These are phyloP conservation scores for Mucor lusitanicus DNA, from an alignment of 371 early-diverging fungal species.

Conservation along the genomic window DNA sequence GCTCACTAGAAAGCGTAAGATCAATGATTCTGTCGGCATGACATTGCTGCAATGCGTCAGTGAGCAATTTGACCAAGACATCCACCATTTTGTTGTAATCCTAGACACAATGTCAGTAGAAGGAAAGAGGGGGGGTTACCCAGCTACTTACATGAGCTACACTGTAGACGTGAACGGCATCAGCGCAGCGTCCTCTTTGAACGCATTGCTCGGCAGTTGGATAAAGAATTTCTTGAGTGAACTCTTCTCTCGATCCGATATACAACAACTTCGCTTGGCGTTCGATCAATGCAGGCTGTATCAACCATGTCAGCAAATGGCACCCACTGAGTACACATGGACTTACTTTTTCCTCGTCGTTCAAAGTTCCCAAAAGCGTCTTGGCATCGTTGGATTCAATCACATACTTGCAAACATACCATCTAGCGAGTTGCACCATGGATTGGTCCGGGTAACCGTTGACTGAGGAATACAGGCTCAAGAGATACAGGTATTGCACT, in stretches of 20 bases:
- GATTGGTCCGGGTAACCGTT: slow-evolving; percentile 32
- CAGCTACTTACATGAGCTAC: slow-evolving; percentile 31
- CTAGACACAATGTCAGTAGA: slow-evolving; percentile 5
- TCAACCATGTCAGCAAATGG: not conserved
- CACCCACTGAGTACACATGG: too few species aligned
- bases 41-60: slow-evolving; percentile 58
- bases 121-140: not conserved
- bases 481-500: slow-evolving; percentile 65
- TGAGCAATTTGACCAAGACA: slow-evolving; percentile 76
- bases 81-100: slow-evolving; percentile 78
- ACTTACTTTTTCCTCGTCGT: slow-evolving; percentile 3
- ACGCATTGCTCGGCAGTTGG: slow-evolving; percentile 74
- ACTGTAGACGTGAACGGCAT: slow-evolving; percentile 79
- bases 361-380: slow-evolving; percentile 47
- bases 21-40: not conserved
- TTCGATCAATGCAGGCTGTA: slow-evolving; percentile 11
- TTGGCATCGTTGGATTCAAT: slow-evolving; percentile 61
- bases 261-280: slow-evolving; percentile 58
- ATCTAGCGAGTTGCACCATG: slow-evolving; percentile 45
- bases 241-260: slow-evolving; percentile 56
- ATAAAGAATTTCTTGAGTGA: slow-evolving; percentile 59
- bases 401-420: slow-evolving; percentile 46
- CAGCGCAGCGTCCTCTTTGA: slow-evolving; percentile 68
- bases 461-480: slow-evolving; percentile 56
- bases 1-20: not conserved